Base-by-base conservation (phyloP, 257 asterid species). In the Primulina eburnea region DNA sequence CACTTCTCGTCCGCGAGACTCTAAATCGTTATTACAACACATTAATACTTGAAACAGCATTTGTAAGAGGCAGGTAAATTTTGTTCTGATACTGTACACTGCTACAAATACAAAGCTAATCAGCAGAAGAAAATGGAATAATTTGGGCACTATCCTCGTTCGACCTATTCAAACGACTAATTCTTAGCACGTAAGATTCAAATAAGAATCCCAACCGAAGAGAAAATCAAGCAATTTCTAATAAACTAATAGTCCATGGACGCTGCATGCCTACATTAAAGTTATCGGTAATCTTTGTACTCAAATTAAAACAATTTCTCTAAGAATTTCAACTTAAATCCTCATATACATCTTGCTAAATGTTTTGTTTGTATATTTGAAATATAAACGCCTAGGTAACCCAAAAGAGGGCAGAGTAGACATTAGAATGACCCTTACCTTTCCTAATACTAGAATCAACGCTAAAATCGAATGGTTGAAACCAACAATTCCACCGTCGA, bases 1-100 rank as follows among this genome's bases (percentile, higher is more conserved):
- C 67, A 66, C 43, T 30, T 82, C 92, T 62, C 82, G 79, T 73
- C 73, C 74, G 17, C 60, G 83, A 52, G 91, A 71, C 72, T 85
- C 99, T 94, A 68, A 17, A 77, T 60, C 52, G 76, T 76, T 55
- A 67, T 52, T 70, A 76, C 55, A 67, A 33, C 24, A 62, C 70
- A 59, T 71, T 63, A 67, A 67, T 28, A 12, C 38, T 38, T 9
- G 24, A 43, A 28, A 58, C 58, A 50, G 61, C 38, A 35, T 8
- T 63, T 69, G 62, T 58, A 73, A 21, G 50, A 29, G 10, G 47
- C 43, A 20, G 29, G 24, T 58, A 72, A 64, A 71, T 68, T 63
- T 6, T 30, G 60, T 4, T 56, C 7, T 63, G 34, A 63, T 18
- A 18, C 32, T 26, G 18, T 61, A 43, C 16, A 59, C 60, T 28